Conservation (phyloP, 805 yeast genomes). For the Schwanniomyces sp. region DNA sequence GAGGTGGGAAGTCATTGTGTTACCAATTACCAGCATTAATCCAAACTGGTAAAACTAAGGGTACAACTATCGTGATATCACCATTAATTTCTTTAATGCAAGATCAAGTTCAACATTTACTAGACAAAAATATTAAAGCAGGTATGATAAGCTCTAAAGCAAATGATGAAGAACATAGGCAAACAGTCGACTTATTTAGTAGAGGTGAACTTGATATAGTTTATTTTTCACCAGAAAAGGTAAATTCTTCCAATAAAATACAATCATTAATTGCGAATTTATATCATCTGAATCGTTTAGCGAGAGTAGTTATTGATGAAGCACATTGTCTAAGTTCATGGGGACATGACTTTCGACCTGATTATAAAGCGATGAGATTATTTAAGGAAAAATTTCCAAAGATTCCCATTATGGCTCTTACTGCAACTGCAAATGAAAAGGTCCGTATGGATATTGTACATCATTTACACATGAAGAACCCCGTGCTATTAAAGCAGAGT, state of each 20-base stretch:
- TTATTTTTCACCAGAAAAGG: slow-evolving; percentile 94
- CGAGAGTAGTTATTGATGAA: slow-evolving; percentile 91
- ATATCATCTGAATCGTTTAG: slow-evolving; percentile 56
- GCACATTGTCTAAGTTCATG: slow-evolving; percentile 98
- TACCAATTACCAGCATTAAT: slow-evolving; percentile 93
- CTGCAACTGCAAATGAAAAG: slow-evolving; percentile 94
- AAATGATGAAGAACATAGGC: slow-evolving; percentile 58
- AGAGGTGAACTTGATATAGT: slow-evolving; percentile 72
- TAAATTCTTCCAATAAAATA: slow-evolving; percentile 69
- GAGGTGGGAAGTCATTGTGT: slow-evolving; percentile 96
- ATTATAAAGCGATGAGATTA: slow-evolving; percentile 75
- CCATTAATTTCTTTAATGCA: slow-evolving; percentile 96
- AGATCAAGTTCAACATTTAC: slow-evolving; percentile 87
- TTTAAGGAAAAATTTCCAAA: slow-evolving; percentile 74
- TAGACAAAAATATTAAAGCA: slow-evolving; percentile 68
- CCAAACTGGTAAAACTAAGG: slow-evolving; percentile 67
- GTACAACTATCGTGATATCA: slow-evolving; percentile 89
- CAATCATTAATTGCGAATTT: slow-evolving; percentile 61
- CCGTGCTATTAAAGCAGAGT: slow-evolving; percentile 78
- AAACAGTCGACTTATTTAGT: slow-evolving; percentile 59
- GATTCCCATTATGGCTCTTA: slow-evolving; percentile 91
- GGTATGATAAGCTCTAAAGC: slow-evolving; percentile 86
- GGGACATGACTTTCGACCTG: slow-evolving; percentile 99
- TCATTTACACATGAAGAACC: slow-evolving; percentile 62
- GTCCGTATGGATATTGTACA: slow-evolving; percentile 84